Percentiles rank a stretch among this genome's conserved stretches.
Evolutionary conservation across 169 alveolate genomes (phyloP).

Genomic region (Plasmodium sp.): DNA sequence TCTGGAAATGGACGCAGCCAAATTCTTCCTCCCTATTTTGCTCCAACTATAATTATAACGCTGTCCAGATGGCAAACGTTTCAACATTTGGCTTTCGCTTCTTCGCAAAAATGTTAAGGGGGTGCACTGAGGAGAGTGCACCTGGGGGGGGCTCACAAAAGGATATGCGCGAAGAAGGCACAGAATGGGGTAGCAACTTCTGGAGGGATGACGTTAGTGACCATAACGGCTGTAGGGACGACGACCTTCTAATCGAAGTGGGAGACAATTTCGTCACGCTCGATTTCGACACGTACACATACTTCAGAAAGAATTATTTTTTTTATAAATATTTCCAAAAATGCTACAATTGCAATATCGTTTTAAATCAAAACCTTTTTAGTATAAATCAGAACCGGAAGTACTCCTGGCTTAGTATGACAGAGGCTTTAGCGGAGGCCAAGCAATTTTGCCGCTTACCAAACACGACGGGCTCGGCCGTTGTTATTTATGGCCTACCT

Average conservation of each 20-base stretch:
- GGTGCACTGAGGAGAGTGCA: background rate
- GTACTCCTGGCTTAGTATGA: conserved; percentile 71
- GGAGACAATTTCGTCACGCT: conserved; percentile 54
- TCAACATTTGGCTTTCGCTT: conserved; percentile 12
- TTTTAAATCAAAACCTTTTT: conserved; percentile 49
- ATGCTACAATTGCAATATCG: background rate
- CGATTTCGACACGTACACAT: conserved; percentile 28
- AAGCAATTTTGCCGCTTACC: conserved; percentile 80
- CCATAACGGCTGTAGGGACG: background rate
- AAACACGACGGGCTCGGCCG: conserved; percentile 79
- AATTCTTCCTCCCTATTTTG: conserved; percentile 69
- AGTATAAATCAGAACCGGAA: conserved; percentile 50
- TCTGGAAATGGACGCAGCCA: conserved; percentile 85
- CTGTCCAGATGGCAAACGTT: background rate
- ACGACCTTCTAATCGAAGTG: background rate
- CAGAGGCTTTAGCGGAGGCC: conserved; percentile 80
- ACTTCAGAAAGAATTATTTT: conserved; percentile 39
- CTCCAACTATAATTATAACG: conserved; percentile 32
- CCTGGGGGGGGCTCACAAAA: background rate
- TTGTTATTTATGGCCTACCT: conserved; percentile 80
- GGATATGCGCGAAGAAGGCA: background rate
- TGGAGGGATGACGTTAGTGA: background rate
- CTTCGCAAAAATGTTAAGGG: conserved; percentile 17
- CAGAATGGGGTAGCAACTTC: background rate
- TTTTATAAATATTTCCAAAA: conserved; percentile 54